phyloP scores from a whole-genome alignment of 805 yeast species.

The Starmerella floricola region DNA sequence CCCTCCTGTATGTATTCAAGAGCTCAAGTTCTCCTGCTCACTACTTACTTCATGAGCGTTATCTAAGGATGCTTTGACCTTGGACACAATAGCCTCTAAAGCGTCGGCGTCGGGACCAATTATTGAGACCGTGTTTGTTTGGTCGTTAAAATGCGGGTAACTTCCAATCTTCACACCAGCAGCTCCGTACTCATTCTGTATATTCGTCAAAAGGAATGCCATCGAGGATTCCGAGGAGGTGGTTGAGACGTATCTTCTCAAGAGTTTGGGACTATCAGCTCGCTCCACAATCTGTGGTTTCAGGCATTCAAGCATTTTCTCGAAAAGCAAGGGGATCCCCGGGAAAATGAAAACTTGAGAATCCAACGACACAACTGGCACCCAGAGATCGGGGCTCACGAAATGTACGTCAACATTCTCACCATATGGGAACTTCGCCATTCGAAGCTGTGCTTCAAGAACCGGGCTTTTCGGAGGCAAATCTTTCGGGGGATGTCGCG shows the following conservation, averaged over 20 bases:
- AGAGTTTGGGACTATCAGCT: constrained; percentile 30
- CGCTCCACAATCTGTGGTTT: constrained; percentile 31
- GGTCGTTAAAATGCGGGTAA: constrained; percentile 63
- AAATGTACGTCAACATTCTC: constrained; percentile 28
- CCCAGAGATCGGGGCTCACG: constrained; percentile 55
- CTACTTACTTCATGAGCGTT: constrained; percentile 47
- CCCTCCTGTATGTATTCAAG: not conserved
- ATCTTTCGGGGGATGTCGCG: constrained; percentile 22
- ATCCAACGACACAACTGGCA: constrained; percentile 64
- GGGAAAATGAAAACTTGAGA: constrained; percentile 61
- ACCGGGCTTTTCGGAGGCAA: constrained; percentile 31
- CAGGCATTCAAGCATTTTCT: constrained; percentile 38
- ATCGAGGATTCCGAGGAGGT: constrained; percentile 48
- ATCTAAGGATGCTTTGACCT: constrained; percentile 35
- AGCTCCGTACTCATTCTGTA: constrained; percentile 37
- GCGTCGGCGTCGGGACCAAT: constrained; percentile 42
- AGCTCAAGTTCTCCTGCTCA: constrained; percentile 39
- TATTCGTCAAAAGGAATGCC: constrained; percentile 46
- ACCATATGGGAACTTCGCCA: constrained; percentile 66
- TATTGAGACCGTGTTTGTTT: constrained; percentile 59
- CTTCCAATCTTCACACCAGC: constrained; percentile 62
- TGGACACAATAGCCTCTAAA: constrained; percentile 37
- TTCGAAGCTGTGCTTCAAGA: constrained; percentile 49
- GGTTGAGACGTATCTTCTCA: constrained; percentile 47
- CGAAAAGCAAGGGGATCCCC: constrained; percentile 70